Percentiles rank a stretch among this genome's conserved stretches.
These are phyloP conservation scores for Alternaria gaisen DNA, from an alignment of 2,329 filamentous ascomycete genomes.

Conservation along the genomic window DNA sequence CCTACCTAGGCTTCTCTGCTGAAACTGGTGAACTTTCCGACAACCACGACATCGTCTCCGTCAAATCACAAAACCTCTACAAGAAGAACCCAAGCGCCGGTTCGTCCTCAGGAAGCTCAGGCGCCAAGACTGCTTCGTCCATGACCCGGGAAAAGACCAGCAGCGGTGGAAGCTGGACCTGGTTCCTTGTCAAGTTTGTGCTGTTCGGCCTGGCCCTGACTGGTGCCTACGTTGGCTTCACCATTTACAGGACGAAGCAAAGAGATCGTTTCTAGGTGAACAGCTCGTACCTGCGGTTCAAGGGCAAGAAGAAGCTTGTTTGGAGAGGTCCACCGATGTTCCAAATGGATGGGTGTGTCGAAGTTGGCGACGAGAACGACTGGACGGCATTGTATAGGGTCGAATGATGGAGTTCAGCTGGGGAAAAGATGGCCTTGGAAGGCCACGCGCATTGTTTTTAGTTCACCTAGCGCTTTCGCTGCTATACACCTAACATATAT, in stretches of 20 bases:
- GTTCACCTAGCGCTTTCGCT: slow-evolving; percentile 18
- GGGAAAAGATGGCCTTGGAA: slow-evolving; percentile 14
- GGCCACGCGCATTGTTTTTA: slow-evolving; percentile 19
- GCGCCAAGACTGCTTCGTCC: slow-evolving; percentile 26
- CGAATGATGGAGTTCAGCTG: slow-evolving; percentile 22
- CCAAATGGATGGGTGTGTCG: slow-evolving; percentile 12
- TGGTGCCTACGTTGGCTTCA: slow-evolving; percentile 86
- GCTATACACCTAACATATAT: slow-evolving; percentile 16
- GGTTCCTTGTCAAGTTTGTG: slow-evolving; percentile 84
- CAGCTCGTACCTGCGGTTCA: slow-evolving; percentile 13
- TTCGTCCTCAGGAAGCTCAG: slow-evolving; percentile 10
- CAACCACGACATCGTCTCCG: slow-evolving; percentile 94
- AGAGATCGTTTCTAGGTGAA: slow-evolving; percentile 55
- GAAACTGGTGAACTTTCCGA: slow-evolving; percentile 97
- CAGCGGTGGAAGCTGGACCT: slow-evolving; percentile 66
- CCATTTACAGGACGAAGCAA: slow-evolving; percentile 75
- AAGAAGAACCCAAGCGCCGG: slow-evolving; percentile 54
- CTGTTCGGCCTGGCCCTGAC: slow-evolving; percentile 74
- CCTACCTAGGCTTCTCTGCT: slow-evolving; percentile 73
- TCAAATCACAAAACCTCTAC: slow-evolving; percentile 90
- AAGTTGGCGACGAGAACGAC: slow-evolving; percentile 15
- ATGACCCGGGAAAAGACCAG: slow-evolving; percentile 58
- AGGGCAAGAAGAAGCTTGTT: slow-evolving; percentile 1
- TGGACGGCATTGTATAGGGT: slow-evolving; percentile 31
- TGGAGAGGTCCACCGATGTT: slow-evolving; percentile 4